Percentiles rank a stretch among this genome's conserved stretches.
These are phyloP conservation scores for Phytopythium kandeliae DNA, from an alignment of 352 stramenopile species.

Conservation along the genomic window DNA sequence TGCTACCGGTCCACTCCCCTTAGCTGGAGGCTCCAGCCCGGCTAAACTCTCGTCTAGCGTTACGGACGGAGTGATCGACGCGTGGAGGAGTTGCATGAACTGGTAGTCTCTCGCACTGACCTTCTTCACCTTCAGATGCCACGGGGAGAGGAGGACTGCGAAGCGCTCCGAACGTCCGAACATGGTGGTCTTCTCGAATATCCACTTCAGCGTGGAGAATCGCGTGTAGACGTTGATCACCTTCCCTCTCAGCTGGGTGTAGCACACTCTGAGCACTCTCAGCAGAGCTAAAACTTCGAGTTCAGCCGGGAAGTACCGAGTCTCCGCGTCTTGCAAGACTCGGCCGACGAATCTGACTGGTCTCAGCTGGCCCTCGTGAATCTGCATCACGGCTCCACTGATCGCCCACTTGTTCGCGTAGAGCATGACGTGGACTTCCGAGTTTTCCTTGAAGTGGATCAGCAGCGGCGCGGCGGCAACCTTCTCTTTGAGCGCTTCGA, in stretches of 20 bases:
- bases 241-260: conserved; percentile 3
- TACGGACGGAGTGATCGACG: conserved; percentile 6
- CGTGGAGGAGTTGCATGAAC: conserved; percentile 5
- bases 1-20: background rate
- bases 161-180: conserved; percentile 9
- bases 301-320: conserved; percentile 3
- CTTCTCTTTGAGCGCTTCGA: conserved; percentile 11
- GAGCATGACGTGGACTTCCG: conserved; percentile 10
- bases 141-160: conserved; percentile 10
- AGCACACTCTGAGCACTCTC: conserved; percentile 2
- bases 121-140: conserved; percentile 2
- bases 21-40: conserved; percentile 1
- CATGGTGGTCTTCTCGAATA: conserved; percentile 10
- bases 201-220: conserved; percentile 17
- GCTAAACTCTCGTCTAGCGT: conserved; percentile 6
- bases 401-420: conserved; percentile 17
- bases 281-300: conserved; percentile 14
- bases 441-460: conserved; percentile 3
- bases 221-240: conserved; percentile 11
- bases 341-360: conserved; percentile 9
- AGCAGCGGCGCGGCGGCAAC: conserved; percentile 8
- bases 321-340: conserved; percentile 2
- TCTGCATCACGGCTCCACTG: conserved; percentile 10
- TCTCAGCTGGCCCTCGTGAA: conserved; percentile 5
- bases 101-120: conserved; percentile 2